Evolutionary conservation across 768 basidiomycete genomes (phyloP), one percentile per base, ranked within the genome.

Genomic region (Tephrocybe sp.): DNA sequence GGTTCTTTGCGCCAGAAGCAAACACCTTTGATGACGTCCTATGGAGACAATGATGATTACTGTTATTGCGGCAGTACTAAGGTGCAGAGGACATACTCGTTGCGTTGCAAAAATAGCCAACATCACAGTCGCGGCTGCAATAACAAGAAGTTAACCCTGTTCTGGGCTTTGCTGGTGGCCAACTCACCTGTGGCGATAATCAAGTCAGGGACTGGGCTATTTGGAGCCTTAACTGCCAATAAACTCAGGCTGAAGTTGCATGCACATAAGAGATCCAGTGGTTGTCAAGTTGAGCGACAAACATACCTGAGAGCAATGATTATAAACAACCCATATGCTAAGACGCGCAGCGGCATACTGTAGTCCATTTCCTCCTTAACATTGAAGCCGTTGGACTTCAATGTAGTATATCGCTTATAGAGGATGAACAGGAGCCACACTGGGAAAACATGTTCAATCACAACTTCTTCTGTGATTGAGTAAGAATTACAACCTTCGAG

Each of bases 21-120:
- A 8, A 73, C 22, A 1, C 55, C 70, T 13, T 58, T 55, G 3
- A 73, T 43, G 45, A 76, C 69, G 53, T 76, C 76, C 70, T 72
- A 26, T 4, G 15, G 15, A 35, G 22, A 1, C 25, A 21, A 32
- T 31, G 15, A 26, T 15, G 26, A 27, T n/a, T n/a, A n/a, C n/a
- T n/a, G 13, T 11, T 1, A 41, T 11, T 16, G 19, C 34, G n/a
- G 22, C 4, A 5, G 15, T 12, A 43, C 28, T n/a, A 30, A 11
- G 8, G 9, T 24, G 2, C 21, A 24, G 15, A 24, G 15, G n/a
- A 22, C 62, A 46, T 60, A 72, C 75, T 42, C 47, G 62, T 55
- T 78, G 77, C 1, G 77, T 74, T 1, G 68, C 77, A 55, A 80
- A 80, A 35, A 77, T 71, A 27, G 78, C 24, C n/a, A 78, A 61